Evolutionary conservation across 2,329 filamentous ascomycete genomes (phyloP).

Genomic region (Geosmithia putterillii): DNA sequence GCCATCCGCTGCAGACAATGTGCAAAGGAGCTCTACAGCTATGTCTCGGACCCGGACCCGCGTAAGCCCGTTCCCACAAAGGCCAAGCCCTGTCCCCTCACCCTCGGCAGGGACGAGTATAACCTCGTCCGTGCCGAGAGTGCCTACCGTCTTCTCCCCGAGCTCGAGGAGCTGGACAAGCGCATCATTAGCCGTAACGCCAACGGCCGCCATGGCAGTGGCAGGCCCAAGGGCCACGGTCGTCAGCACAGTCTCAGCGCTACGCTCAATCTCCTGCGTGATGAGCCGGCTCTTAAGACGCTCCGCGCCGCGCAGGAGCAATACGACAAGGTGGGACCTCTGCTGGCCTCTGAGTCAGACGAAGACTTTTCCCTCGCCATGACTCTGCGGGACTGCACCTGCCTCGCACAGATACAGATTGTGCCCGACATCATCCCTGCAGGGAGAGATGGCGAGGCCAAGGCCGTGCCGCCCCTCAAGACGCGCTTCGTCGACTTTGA

Average conservation of each 20-base stretch:
- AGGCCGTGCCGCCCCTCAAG: slow-evolving; percentile 23
- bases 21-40: slow-evolving; percentile 35
- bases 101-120: slow-evolving; percentile 40
- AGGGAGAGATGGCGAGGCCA: too few relatives aligned
- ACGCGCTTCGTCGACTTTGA: slow-evolving; percentile 65
- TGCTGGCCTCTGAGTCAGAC: slow-evolving; percentile 25
- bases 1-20: slow-evolving; percentile 64
- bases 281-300: slow-evolving; percentile 10
- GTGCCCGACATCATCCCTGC: background rate
- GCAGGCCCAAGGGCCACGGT: too few relatives aligned
- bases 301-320: slow-evolving; percentile 23
- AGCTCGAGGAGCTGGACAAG: slow-evolving; percentile 13
- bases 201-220: slow-evolving; percentile 11
- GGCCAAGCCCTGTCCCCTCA: slow-evolving; percentile 49
- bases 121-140: slow-evolving; percentile 27
- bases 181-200: background rate
- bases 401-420: slow-evolving; percentile 48
- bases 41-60: slow-evolving; percentile 16
- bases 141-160: slow-evolving; percentile 25
- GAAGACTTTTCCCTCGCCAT: slow-evolving; percentile 55
- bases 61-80: slow-evolving; percentile 20
- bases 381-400: slow-evolving; percentile 70
- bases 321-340: slow-evolving; percentile 29
- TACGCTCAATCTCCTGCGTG: background rate
- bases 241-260: slow-evolving; percentile 2